Evolutionary conservation across 1,139 yeast genomes (phyloP).

Genomic region (Candida buenavistaensis): DNA sequence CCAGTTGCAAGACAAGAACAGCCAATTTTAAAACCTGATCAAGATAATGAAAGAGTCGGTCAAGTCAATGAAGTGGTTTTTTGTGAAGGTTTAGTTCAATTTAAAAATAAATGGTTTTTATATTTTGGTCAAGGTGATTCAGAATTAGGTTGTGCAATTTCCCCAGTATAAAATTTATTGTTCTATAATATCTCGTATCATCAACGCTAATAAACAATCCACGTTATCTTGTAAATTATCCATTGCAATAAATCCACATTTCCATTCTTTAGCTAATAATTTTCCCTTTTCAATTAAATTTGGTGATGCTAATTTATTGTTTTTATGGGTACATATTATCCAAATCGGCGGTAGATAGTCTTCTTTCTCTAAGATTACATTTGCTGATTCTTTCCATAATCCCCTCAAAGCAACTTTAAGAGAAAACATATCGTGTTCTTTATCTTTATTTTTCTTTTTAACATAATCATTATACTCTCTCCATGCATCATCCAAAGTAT

Average conservation of each 20-base stretch:
- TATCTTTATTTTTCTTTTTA: conserved; percentile 56
- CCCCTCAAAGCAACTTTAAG: conserved; percentile 56
- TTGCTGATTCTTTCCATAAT: conserved; percentile 45
- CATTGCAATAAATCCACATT: conserved; percentile 60
- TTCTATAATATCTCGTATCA: conserved; percentile 61
- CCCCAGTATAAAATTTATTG: conserved; percentile 29
- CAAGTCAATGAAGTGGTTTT: conserved; percentile 47
- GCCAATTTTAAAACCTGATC: conserved; percentile 39
- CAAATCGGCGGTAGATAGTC: conserved; percentile 67
- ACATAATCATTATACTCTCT: conserved; percentile 58
- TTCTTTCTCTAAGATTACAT: conserved; percentile 17
- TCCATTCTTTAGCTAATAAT: conserved; percentile 58
- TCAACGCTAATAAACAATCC: conserved; percentile 54
- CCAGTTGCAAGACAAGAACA: conserved; percentile 41
- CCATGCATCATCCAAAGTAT: conserved; percentile 73
- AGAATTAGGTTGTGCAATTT: conserved; percentile 45
- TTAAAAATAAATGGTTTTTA: conserved; percentile 43
- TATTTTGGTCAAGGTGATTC: conserved; percentile 49
- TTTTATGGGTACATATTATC: conserved; percentile 61
- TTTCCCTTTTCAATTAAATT: conserved; percentile 55
- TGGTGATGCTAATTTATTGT: conserved; percentile 59
- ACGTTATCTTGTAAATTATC: conserved; percentile 51
- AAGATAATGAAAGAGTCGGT: conserved; percentile 38
- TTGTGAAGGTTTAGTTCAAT: conserved; percentile 47
- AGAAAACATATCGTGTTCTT: conserved; percentile 67